These are phyloP conservation scores for Lolium multiflorum DNA, from an alignment of 176 grass and related monocot species.

Conservation along the genomic window DNA sequence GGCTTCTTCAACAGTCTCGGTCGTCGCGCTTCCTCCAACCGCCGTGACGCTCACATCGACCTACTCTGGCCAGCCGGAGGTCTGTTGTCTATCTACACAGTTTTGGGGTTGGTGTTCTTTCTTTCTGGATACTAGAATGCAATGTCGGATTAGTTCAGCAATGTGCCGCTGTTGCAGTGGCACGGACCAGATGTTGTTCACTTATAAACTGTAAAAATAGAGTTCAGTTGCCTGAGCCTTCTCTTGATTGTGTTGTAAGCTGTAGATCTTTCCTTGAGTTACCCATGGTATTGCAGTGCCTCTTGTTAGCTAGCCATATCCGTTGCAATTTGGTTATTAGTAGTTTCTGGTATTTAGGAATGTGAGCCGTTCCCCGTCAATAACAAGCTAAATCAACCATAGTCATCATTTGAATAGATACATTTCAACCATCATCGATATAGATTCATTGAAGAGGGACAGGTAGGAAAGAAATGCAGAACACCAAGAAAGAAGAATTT, in stretches of 20 bases:
- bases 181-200: neutral
- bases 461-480: neutral
- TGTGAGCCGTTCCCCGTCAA: neutral
- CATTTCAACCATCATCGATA: neutral
- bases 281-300: neutral
- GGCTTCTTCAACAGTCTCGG: slow-evolving; percentile 18
- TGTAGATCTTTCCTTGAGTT: neutral
- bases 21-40: slow-evolving; percentile 21
- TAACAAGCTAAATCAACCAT: neutral
- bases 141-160: neutral
- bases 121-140: neutral
- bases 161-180: neutral
- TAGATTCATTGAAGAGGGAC: neutral
- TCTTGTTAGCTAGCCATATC: neutral
- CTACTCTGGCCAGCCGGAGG: slow-evolving; percentile 17
- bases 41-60: slow-evolving; percentile 24
- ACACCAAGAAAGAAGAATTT: neutral
- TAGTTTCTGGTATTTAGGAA: neutral
- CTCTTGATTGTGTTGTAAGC: neutral
- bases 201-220: neutral
- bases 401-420: neutral
- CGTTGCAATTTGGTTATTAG: neutral
- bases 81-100: neutral
- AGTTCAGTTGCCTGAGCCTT: neutral
- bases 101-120: neutral